Conservation (phyloP, 441 rosid genomes). For the Gossypium aridum region DNA sequence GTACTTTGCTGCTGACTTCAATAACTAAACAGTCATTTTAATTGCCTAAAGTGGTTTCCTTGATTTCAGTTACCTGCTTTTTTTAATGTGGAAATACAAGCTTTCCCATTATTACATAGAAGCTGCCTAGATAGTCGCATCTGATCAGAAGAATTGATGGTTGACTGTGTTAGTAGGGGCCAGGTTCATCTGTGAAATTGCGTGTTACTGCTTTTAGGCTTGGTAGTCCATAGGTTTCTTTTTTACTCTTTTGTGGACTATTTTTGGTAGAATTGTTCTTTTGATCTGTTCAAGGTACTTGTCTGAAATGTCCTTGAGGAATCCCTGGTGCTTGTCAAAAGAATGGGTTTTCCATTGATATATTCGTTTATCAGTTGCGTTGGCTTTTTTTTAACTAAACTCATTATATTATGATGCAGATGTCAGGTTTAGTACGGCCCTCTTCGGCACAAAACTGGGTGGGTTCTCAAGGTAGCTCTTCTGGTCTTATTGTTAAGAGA, state of each 20-base stretch:
- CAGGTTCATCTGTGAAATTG: not conserved
- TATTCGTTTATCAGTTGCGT: slow-evolving; percentile 6
- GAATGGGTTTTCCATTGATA: not conserved
- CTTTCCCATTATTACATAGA: not conserved
- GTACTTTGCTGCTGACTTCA: slow-evolving; percentile 8
- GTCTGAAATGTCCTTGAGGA: not conserved
- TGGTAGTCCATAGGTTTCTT: not conserved
- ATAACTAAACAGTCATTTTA: not conserved
- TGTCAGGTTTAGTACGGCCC: slow-evolving; percentile 55
- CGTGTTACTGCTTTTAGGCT: slow-evolving; percentile 9
- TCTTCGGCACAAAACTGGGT: slow-evolving; percentile 78
- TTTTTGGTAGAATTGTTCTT: not conserved
- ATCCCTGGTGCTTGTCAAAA: not conserved
- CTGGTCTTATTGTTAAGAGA: slow-evolving; percentile 85
- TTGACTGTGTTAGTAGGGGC: slow-evolving; percentile 13
- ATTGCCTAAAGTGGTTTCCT: not conserved
- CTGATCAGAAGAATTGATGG: not conserved
- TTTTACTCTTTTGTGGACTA: not conserved
- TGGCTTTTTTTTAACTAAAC: slow-evolving; percentile 17
- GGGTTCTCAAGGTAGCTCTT: slow-evolving; percentile 71
- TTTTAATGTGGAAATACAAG: not conserved
- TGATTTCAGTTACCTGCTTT: not conserved
- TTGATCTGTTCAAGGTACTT: not conserved
- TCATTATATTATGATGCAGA: slow-evolving; percentile 44
- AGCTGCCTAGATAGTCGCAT: slow-evolving; percentile 10